phyloP scores from a whole-genome alignment of 2,329 filamentous ascomycete genomes.

The Dothiorella sarmentorum region DNA sequence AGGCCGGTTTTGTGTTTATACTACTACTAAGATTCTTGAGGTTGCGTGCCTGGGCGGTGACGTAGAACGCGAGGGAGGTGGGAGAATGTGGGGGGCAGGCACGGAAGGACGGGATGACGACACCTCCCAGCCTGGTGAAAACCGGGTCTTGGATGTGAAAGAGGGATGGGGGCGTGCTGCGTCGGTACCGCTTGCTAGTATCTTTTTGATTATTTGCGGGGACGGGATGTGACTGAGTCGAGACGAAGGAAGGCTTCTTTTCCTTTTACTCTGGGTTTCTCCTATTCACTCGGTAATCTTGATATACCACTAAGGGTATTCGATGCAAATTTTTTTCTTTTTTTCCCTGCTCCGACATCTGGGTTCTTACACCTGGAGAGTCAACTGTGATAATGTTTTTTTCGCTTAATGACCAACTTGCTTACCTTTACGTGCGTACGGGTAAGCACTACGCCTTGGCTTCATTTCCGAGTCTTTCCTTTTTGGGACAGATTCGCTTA shows the following conservation, averaged over 20 bases:
- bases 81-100: neutral
- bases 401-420: too few relatives aligned
- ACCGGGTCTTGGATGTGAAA: too few relatives aligned
- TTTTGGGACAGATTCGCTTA: too few relatives aligned
- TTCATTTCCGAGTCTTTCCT: too few relatives aligned
- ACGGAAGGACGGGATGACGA: neutral
- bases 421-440: too few relatives aligned
- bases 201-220: neutral
- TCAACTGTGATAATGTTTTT: too few relatives aligned
- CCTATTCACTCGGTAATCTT: neutral
- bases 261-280: neutral
- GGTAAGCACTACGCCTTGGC: too few relatives aligned
- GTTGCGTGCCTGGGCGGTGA: neutral
- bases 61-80: neutral
- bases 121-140: neutral
- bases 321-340: too few relatives aligned
- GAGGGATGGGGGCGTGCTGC: neutral
- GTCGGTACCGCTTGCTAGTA: too few relatives aligned
- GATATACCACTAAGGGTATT: too few relatives aligned
- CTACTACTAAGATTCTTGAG: neutral
- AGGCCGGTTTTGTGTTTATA: slow-evolving; percentile 1
- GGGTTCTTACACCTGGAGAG: too few relatives aligned
- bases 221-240: neutral
- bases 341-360: too few relatives aligned
- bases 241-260: neutral